Evolutionary conservation across 345 rosid species (phyloP).

Genomic region (Eucalyptus guilfoylei): DNA sequence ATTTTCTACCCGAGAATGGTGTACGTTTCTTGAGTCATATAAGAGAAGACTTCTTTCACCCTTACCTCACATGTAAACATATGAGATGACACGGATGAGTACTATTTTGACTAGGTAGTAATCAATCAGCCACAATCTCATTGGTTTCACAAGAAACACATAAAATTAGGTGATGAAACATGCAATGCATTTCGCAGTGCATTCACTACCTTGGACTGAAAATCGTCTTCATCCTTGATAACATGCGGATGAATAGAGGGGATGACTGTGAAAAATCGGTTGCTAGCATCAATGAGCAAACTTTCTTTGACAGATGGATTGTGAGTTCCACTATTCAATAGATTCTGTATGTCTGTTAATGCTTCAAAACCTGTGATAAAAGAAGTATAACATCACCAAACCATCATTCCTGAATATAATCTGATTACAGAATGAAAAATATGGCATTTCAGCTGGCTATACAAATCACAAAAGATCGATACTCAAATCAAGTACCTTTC

Average conservation of each 20-base stretch:
- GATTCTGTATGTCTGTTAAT: conserved; percentile 76
- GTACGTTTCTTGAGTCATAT: background rate
- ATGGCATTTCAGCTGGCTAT: background rate
- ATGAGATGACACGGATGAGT: background rate
- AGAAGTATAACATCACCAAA: background rate
- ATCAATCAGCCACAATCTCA: background rate
- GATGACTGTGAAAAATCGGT: conserved; percentile 86
- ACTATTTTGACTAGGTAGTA: background rate
- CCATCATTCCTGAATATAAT: background rate
- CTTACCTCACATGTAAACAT: background rate
- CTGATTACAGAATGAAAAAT: background rate
- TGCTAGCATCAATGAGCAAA: conserved; percentile 86
- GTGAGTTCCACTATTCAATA: conserved; percentile 24
- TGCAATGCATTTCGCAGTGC: background rate
- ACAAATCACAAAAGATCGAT: background rate
- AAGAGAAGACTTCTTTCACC: background rate
- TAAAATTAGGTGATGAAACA: background rate
- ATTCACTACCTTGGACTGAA: conserved; percentile 68
- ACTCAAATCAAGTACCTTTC: conserved; percentile 35
- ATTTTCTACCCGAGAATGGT: background rate
- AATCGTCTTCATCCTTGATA: conserved; percentile 76
- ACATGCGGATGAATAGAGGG: conserved; percentile 88
- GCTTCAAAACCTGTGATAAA: conserved; percentile 75
- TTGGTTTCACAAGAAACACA: background rate
- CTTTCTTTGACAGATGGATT: conserved; percentile 59